These are phyloP conservation scores for Catunica adiposa DNA, from an alignment of 2,329 filamentous ascomycete species.

Conservation along the genomic window DNA sequence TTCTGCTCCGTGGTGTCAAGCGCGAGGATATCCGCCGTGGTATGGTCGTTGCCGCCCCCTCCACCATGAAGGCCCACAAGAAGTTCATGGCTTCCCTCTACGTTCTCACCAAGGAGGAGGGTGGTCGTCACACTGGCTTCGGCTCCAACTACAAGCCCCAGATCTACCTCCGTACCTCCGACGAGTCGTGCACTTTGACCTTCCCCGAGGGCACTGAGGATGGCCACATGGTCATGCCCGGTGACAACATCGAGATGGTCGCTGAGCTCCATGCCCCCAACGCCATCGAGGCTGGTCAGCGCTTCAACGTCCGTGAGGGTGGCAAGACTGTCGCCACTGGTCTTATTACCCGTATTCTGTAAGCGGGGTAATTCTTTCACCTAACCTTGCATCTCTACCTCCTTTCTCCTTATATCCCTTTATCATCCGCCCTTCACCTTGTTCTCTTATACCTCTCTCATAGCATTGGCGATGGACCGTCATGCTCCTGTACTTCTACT, in stretches of 20 bases:
- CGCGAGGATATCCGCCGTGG: conserved; percentile 88
- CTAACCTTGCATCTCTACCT: too few species aligned
- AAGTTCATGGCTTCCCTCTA: conserved; percentile 95
- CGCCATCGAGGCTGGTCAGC: conserved; percentile 78
- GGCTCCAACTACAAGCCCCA: conserved; percentile 92
- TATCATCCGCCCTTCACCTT: background rate
- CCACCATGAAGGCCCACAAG: conserved; percentile 67
- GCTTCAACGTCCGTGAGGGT: conserved; percentile 97
- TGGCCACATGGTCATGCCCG: conserved; percentile 83
- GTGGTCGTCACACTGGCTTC: conserved; percentile 93
- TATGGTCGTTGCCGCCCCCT: conserved; percentile 82
- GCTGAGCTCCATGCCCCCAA: conserved; percentile 71
- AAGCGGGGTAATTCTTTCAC: conserved; percentile 17
- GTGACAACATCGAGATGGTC: conserved; percentile 97
- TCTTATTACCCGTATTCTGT: conserved; percentile 57
- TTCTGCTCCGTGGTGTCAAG: conserved; percentile 87
- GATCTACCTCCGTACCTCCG: conserved; percentile 86
- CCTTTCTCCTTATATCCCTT: background rate
- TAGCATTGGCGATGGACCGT: background rate
- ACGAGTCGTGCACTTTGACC: conserved; percentile 59
- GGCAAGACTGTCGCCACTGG: conserved; percentile 77
- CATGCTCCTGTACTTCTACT: background rate
- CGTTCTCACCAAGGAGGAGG: conserved; percentile 93
- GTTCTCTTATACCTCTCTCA: background rate
- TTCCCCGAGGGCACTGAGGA: conserved; percentile 78